Base-by-base conservation (phyloP, 257 asterid species). In the Solanum ahanhuiri region DNA sequence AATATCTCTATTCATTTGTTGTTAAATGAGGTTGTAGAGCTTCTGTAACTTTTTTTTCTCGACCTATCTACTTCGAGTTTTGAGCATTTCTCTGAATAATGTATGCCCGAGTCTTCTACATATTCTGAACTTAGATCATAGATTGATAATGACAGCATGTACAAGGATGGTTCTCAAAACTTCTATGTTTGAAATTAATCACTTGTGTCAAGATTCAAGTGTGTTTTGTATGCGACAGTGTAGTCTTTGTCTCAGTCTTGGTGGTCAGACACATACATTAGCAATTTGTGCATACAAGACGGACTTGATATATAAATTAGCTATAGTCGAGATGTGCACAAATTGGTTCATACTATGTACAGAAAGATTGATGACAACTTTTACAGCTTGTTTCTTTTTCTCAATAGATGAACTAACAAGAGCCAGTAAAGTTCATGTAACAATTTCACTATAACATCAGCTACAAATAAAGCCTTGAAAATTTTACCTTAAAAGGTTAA, bases 21-120 rank as follows among this genome's bases (percentile, higher is more conserved):
- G 58, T 88, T 72, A 83, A 81, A 64, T 57, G 89, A 86, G 83
- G 86, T 45, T 76, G 88, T 71, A 81, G 86, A 69, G 84, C 87
- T 83, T 37, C 81, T 85, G 64, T 25, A 45, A 45, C 81, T 81
- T 77, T 20, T 67, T 48, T 48, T 48, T 45, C 37, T 17, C 20
- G 58, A 70, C 51, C 37, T 54, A 15, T 3, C 37, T 18, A 23
- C 45, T 25, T 43, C 10, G 64, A 77, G 63, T 39, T 86, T 75
- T 82, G 77, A 81, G 39, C 76, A 35, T 64, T 60, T 85, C 10
- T 58, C 72, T 1, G 67, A 89, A 76, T 83, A 88, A 60, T 20
- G 18, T 54, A 12, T 6, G 22, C 39, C 41, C 2, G 0, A 23
- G n/a, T 41, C 83, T 12, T 39, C 37, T 7, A 3, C 20, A 48